phyloP scores from a whole-genome alignment of 1,284 basidiomycete species.

The Cutaneotrichosporon sp. region DNA sequence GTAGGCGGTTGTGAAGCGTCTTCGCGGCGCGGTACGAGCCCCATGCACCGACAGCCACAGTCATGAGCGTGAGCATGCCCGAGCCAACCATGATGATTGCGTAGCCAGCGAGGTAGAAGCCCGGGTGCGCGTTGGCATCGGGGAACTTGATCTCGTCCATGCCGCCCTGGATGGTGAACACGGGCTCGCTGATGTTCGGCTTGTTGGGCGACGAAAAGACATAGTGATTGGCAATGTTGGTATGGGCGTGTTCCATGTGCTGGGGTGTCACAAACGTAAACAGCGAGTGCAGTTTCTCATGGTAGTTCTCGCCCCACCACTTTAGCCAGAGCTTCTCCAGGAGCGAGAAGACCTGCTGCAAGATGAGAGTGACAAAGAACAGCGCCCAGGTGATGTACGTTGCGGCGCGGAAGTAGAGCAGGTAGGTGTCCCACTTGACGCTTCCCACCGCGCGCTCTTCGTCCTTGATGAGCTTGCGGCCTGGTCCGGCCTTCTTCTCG shows the following conservation, averaged over 20 bases:
- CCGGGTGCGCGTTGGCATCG: constrained; percentile 44
- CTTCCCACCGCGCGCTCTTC: constrained; percentile 62
- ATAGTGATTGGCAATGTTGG: constrained; percentile 25
- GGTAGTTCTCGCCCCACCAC: constrained; percentile 52
- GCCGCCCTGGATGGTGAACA: constrained; percentile 4
- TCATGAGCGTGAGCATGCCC: constrained; percentile 35
- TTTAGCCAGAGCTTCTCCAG: constrained; percentile 63
- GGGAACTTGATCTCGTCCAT: constrained; percentile 13
- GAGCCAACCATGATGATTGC: constrained; percentile 31
- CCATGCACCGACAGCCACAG: constrained; percentile 39
- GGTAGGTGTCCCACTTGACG: constrained; percentile 74
- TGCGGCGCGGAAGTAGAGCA: constrained; percentile 60
- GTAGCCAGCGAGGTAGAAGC: constrained; percentile 50
- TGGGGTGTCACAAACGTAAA: constrained; percentile 10
- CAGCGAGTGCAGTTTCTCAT: constrained; percentile 20
- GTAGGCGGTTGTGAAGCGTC: constrained; percentile 39
- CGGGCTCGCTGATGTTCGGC: background rate
- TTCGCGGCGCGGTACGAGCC: constrained; percentile 54
- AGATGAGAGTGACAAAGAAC: constrained; percentile 33
- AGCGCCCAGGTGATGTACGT: constrained; percentile 42
- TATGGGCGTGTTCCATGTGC: constrained; percentile 12
- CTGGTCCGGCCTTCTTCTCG: constrained; percentile 39
- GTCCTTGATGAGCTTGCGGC: constrained; percentile 44
- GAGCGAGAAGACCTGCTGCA: constrained; percentile 52
- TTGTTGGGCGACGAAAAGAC: constrained; percentile 19